A percentile compares a stretch with the other conserved stretches of the same genome.
These are phyloP conservation scores for Trypanosoma lewisi DNA, from an alignment of 208 protist genomes.

Conservation along the genomic window DNA sequence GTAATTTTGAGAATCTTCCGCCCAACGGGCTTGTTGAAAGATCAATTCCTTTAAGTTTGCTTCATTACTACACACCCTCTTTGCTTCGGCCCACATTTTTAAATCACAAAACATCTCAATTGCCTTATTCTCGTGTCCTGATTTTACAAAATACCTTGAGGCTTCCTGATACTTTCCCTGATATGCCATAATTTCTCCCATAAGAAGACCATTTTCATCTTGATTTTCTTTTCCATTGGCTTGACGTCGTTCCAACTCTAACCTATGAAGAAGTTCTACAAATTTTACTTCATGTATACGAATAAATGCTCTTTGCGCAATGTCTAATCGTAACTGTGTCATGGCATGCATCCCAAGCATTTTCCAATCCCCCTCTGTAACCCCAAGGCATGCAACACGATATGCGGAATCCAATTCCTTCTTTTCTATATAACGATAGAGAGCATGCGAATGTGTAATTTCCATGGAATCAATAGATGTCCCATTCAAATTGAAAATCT, in stretches of 20 bases:
- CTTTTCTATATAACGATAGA: constrained; percentile 92
- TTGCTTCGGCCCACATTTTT: constrained; percentile 93
- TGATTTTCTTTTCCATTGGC: constrained; percentile 19
- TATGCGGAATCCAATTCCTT: constrained; percentile 90
- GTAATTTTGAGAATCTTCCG: constrained; percentile 92
- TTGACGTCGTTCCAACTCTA: constrained; percentile 78
- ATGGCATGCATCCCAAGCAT: constrained; percentile 93
- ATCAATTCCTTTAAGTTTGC: constrained; percentile 89
- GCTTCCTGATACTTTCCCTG: constrained; percentile 94
- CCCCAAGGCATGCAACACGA: constrained; percentile 91
- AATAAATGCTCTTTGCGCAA: constrained; percentile 92
- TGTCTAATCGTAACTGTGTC: constrained; percentile 83
- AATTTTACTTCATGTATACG: constrained; percentile 90
- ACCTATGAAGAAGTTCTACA: constrained; percentile 88
- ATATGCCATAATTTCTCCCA: constrained; percentile 91
- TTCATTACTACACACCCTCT: constrained; percentile 87
- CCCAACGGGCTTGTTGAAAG: constrained; percentile 87
- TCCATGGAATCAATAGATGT: constrained; percentile 89
- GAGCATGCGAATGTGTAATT: constrained; percentile 89
- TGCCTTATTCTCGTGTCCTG: constrained; percentile 62
- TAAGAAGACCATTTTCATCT: constrained; percentile 55
- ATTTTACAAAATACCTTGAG: constrained; percentile 84
- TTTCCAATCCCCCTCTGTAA: constrained; percentile 94
- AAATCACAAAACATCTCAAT: constrained; percentile 96
- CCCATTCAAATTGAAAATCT: constrained; percentile 92